Percentiles rank a stretch among this genome's conserved stretches.
Conservation (phyloP, 129 eudicot genomes). For the Silybum marianum region DNA sequence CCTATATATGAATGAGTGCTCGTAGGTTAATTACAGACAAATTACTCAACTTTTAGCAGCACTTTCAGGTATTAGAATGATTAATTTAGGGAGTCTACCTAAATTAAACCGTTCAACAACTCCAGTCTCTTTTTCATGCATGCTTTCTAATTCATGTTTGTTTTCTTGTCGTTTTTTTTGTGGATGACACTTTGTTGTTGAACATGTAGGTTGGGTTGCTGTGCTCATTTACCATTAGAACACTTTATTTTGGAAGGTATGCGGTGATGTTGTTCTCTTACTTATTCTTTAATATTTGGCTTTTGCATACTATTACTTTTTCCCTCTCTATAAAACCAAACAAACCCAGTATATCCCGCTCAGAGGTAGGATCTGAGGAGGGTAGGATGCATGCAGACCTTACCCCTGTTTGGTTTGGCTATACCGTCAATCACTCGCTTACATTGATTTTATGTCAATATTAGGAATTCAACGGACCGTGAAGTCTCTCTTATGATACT, state of each 20-base stretch:
- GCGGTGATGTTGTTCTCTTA: slow-evolving; percentile 11
- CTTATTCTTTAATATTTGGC: not conserved
- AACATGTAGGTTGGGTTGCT: slow-evolving; percentile 73
- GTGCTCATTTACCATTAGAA: slow-evolving; percentile 65
- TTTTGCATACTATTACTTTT: not conserved
- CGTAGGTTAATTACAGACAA: not conserved
- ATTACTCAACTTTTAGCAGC: not conserved
- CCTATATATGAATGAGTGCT: not conserved
- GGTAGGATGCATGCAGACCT: not conserved
- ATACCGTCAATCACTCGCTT: not conserved
- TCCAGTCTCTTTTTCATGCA: not conserved
- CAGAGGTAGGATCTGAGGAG: not conserved
- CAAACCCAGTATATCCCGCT: not conserved
- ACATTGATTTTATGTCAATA: slow-evolving; percentile 11
- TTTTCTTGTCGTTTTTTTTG: not conserved
- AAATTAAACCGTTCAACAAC: not conserved
- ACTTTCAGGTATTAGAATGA: not conserved
- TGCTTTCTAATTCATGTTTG: not conserved
- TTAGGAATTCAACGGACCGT: slow-evolving; percentile 84
- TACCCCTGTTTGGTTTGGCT: not conserved
- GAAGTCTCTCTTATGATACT: slow-evolving; percentile 85
- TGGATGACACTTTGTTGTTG: slow-evolving; percentile 6
- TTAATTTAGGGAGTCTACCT: not conserved
- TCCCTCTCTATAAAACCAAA: not conserved
- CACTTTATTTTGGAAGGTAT: slow-evolving; percentile 74